Percentiles rank a stretch among this genome's conserved stretches.
Evolutionary conservation across 2,329 filamentous ascomycete species (phyloP).

Genomic region (Beauveria brongniartii): DNA sequence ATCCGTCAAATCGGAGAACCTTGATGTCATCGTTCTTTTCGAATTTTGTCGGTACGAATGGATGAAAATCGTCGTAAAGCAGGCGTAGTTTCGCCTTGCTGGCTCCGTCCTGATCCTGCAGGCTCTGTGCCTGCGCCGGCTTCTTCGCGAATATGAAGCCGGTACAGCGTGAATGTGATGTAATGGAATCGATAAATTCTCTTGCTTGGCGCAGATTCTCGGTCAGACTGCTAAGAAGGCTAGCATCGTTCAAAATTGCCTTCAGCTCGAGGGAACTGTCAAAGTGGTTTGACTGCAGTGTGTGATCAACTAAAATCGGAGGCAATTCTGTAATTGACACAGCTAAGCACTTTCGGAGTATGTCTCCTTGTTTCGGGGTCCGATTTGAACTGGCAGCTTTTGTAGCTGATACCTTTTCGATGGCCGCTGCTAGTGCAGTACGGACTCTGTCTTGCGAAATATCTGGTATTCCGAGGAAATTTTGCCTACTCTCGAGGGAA

Average conservation of each 20-base stretch:
- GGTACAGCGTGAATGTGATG: conserved; percentile 53
- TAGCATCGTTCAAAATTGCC: conserved; percentile 60
- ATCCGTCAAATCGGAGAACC: conserved; percentile 71
- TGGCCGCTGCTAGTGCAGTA: conserved; percentile 58
- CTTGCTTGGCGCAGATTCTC: conserved; percentile 62
- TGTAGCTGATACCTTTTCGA: conserved; percentile 45
- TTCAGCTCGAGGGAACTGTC: conserved; percentile 60
- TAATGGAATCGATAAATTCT: conserved; percentile 60
- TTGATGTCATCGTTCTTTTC: conserved; percentile 55
- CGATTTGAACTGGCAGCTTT: conserved; percentile 47
- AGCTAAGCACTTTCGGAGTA: conserved; percentile 71
- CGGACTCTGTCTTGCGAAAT: conserved; percentile 67
- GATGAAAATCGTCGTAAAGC: conserved; percentile 92
- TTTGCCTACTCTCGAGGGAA: conserved; percentile 73
- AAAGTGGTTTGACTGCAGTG: conserved; percentile 60
- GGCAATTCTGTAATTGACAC: conserved; percentile 83
- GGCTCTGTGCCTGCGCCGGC: not conserved
- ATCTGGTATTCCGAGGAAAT: conserved; percentile 66
- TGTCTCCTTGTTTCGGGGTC: conserved; percentile 66
- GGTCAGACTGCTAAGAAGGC: conserved; percentile 58
- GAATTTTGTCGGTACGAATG: conserved; percentile 78
- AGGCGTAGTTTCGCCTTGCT: conserved; percentile 32
- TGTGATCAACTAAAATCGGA: conserved; percentile 81
- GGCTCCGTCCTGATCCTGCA: conserved; percentile 17
- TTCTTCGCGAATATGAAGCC: conserved; percentile 81